Evolutionary conservation across 2,329 filamentous ascomycete genomes (phyloP), one percentile per base, ranked within the genome.

Genomic region (Phialemoniopsis sp.): DNA sequence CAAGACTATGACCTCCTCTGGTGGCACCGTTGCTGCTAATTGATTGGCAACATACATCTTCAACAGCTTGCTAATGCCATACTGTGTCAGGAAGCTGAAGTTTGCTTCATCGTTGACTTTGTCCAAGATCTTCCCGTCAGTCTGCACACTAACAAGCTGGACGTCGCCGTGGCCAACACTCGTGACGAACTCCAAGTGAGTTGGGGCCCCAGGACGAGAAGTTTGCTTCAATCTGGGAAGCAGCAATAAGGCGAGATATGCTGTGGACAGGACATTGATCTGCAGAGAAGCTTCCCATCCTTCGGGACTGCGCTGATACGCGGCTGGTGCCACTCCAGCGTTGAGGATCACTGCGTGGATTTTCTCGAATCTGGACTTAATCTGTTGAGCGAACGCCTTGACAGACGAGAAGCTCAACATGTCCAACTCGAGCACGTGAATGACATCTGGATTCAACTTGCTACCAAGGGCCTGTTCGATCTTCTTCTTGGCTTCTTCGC

Each of bases 241-340:
- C 8, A 68, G 42, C 14, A 62, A 41, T 16, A 72, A 30, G 0
- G 59, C 57, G 29, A 72, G 52, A 13, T 71, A 50, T 32, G 64
- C 60, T 0, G 64, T 70, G 5, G 56, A 58, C 19, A 72, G 52
- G 18, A 70, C 60, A 44, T 72, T 71, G 30, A 72, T 57, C 4
- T 61, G 64, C 21, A 70, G 43, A 12, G 52, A 58, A 4, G 43
- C 39, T 46, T 72, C 67, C 32, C 59, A 55, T 0, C 61, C 67
- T 39, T 68, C 62, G n/a, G 45, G 37, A 2, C 17, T 13, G 5
- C 8, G 31, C 10, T 9, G n/a, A 14, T 37, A 43, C 3, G 15
- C 21, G 17, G 28, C 15, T 18, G 29, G 32, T 8, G 26, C 41
- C 14, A 43, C 29, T 3, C 38, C 38, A 5, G 41, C 41, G 29